Evolutionary conservation across 208 protist genomes (phyloP).

Genomic region (Tritrichomonas musculus): DNA sequence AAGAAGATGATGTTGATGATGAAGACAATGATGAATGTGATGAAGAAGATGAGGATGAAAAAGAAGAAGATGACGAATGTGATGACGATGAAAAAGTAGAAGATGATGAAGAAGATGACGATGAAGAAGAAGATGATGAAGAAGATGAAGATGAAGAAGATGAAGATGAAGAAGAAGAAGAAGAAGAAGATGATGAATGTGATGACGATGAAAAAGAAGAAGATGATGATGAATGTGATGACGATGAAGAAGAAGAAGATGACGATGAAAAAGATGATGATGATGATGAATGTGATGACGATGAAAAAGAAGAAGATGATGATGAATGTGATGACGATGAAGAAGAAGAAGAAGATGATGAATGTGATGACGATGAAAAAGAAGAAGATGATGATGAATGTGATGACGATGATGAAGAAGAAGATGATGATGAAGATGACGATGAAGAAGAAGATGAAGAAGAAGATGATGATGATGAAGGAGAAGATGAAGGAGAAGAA

Average conservation of each 20-base stretch:
- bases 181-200: conserved; percentile 1
- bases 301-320: no score
- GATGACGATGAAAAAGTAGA: not conserved
- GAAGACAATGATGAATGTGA: no score
- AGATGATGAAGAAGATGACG: not conserved
- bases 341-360: no score
- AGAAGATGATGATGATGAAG: not conserved
- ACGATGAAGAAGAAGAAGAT: not conserved
- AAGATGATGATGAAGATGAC: not conserved
- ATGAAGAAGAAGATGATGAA: not conserved
- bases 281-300: no score
- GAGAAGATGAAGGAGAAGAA: not conserved
- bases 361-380: not conserved
- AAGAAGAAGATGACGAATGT: no score
- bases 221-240: no score
- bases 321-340: no score
- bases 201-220: no score
- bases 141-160: not conserved
- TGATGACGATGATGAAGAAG: no score
- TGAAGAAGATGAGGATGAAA: no score
- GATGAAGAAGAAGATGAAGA: not conserved
- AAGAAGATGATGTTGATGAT: no score
- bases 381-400: not conserved
- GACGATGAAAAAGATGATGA: not conserved
- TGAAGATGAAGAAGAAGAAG: not conserved